Evolutionary conservation across 1,139 yeast species (phyloP).

Genomic region (Taphrina communis): DNA sequence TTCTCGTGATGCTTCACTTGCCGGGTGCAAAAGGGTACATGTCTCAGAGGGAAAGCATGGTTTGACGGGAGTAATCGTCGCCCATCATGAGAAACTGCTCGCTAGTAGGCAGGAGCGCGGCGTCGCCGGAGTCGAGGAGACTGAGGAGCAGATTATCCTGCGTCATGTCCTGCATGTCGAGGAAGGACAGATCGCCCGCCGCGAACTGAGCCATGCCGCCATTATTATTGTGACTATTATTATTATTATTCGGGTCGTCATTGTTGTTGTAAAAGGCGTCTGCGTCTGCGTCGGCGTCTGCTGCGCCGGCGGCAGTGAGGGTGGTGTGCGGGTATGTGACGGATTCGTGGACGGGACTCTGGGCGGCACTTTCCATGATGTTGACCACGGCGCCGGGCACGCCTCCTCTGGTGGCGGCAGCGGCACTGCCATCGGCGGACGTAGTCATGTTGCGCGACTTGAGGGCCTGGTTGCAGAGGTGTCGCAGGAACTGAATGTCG

Average conservation of each 20-base stretch:
- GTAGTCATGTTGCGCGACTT: constrained; percentile 14
- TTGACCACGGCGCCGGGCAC: too few relatives aligned
- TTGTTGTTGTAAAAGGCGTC: background rate
- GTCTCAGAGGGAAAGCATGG: constrained; percentile 13
- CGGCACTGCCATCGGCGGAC: too few relatives aligned
- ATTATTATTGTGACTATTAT: too few relatives aligned
- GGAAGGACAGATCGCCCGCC: constrained; percentile 10
- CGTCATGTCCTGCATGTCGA: constrained; percentile 5
- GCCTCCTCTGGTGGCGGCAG: too few relatives aligned
- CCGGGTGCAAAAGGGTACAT: background rate
- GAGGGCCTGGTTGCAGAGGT: constrained; percentile 33
- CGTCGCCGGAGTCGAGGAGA: constrained; percentile 32
- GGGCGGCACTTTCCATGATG: constrained; percentile 12
- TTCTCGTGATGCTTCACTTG: background rate
- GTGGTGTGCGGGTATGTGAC: background rate
- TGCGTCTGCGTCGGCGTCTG: background rate
- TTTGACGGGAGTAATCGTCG: constrained; percentile 20
- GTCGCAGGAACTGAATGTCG: constrained; percentile 34
- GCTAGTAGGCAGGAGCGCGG: constrained; percentile 23
- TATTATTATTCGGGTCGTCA: too few relatives aligned
- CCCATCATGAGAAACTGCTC: constrained; percentile 32
- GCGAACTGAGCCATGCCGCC: too few relatives aligned
- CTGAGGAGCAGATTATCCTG: constrained; percentile 24
- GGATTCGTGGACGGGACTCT: constrained; percentile 17
- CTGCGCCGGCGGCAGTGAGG: background rate